These are phyloP conservation scores for Rhynchospora tenuis DNA, from an alignment of 176 grass and related monocot species.

Conservation along the genomic window DNA sequence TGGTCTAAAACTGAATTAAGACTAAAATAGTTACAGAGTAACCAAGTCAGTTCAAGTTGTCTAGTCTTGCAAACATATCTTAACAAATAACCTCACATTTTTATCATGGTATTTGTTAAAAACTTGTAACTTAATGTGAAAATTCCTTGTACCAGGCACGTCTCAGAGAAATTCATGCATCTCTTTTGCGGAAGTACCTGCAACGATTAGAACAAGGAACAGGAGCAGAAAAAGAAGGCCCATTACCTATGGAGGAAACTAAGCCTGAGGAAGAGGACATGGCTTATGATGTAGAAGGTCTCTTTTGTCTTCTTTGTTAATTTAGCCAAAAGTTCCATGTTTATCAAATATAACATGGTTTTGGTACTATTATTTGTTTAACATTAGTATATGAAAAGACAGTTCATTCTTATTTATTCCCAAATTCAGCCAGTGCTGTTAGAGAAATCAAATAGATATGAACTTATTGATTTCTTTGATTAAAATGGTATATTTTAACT, in stretches of 20 bases:
- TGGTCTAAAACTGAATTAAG: background rate
- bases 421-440: background rate
- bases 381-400: background rate
- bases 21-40: background rate
- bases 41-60: background rate
- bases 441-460: background rate
- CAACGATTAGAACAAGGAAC: conserved; percentile 61
- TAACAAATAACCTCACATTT: background rate
- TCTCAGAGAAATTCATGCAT: conserved; percentile 88
- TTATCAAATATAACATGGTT: background rate
- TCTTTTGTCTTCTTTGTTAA: conserved; percentile 29
- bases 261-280: conserved; percentile 32
- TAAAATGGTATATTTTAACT: background rate
- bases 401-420: background rate
- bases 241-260: conserved; percentile 40
- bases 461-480: background rate
- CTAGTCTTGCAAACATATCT: background rate
- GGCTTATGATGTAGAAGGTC: conserved; percentile 53
- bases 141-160: conserved; percentile 44
- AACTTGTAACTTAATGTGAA: background rate
- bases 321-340: background rate
- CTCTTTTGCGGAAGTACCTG: conserved; percentile 87
- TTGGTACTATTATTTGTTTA: background rate
- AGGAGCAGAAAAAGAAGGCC: conserved; percentile 28
- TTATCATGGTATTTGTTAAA: background rate